A percentile compares a stretch with the other conserved stretches of the same genome.
phyloP scores from a whole-genome alignment of 345 rosid species.

The Isatis tinctoria region DNA sequence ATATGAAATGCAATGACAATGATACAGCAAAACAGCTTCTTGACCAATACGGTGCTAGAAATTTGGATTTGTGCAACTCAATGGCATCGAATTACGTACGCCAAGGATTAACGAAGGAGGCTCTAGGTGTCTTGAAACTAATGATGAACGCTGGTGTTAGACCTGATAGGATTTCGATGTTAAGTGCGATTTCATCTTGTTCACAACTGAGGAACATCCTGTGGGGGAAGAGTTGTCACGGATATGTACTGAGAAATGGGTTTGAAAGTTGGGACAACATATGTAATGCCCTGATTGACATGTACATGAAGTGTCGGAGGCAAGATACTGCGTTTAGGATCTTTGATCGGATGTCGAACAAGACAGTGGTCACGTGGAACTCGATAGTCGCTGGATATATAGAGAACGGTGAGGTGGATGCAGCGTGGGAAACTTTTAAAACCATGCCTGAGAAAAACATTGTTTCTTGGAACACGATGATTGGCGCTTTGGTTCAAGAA shows the following conservation, averaged over 20 bases:
- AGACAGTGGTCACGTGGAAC: constrained; percentile 64
- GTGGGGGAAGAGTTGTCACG: constrained; percentile 51
- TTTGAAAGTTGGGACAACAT: constrained; percentile 48
- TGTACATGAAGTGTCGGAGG: constrained; percentile 62
- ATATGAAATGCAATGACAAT: constrained; percentile 59
- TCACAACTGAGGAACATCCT: constrained; percentile 37
- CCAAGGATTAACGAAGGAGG: constrained; percentile 47
- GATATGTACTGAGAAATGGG: constrained; percentile 53
- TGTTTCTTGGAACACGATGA: constrained; percentile 62
- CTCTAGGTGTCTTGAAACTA: constrained; percentile 39
- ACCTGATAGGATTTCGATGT: constrained; percentile 55
- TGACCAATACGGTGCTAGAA: constrained; percentile 38
- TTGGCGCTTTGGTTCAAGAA: constrained; percentile 51
- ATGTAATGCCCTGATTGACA: constrained; percentile 50
- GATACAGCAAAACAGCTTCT: constrained; percentile 47
- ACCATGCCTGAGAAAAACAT: constrained; percentile 58
- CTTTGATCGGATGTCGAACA: constrained; percentile 45
- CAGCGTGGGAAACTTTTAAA: constrained; percentile 46
- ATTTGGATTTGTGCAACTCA: constrained; percentile 53
- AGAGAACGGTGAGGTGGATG: constrained; percentile 44
- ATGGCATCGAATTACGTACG: constrained; percentile 55
- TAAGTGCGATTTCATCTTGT: constrained; percentile 54
- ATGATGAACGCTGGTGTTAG: constrained; percentile 41
- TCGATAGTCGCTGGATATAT: constrained; percentile 48
- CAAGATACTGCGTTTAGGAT: constrained; percentile 42